Percentiles rank a stretch among this genome's conserved stretches.
These are phyloP conservation scores for Candolleomyces efflorescens DNA, from an alignment of 768 basidiomycete species.

Conservation along the genomic window DNA sequence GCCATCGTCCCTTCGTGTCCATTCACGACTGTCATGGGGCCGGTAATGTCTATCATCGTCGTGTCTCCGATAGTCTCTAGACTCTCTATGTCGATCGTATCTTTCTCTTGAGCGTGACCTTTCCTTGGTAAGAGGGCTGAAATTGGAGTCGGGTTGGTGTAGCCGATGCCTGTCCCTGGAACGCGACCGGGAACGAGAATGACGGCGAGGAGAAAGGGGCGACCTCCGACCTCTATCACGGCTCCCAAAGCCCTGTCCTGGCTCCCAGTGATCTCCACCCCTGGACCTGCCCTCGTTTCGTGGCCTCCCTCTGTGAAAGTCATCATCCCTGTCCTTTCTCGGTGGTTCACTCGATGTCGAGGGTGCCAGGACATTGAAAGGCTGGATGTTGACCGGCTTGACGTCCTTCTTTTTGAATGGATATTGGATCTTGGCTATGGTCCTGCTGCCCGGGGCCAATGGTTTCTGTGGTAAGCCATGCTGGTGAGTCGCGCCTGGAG, in stretches of 20 bases:
- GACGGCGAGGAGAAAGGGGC: conserved; percentile 24
- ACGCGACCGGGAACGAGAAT: conserved; percentile 12
- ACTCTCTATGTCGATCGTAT: conserved; percentile 25
- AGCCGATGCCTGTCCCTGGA: conserved; percentile 28
- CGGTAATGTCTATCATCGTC: conserved; percentile 19
- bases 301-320: conserved; percentile 17
- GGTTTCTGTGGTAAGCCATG: conserved; percentile 30
- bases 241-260: conserved; percentile 8
- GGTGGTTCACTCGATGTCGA: conserved; percentile 12
- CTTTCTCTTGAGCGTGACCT: conserved; percentile 21
- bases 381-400: conserved; percentile 15
- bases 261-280: conserved; percentile 36
- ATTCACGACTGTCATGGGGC: conserved; percentile 28
- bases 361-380: conserved; percentile 9
- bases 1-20: conserved; percentile 28
- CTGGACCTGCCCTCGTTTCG: conserved; percentile 9
- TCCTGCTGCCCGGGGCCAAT: conserved; percentile 14
- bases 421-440: conserved; percentile 53
- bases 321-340: conserved; percentile 25
- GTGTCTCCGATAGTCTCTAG: conserved; percentile 19
- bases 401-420: conserved; percentile 64
- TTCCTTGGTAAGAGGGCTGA: conserved; percentile 33
- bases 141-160: conserved; percentile 19
- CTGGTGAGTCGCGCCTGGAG: conserved; percentile 18
- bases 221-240: conserved; percentile 19